Percentiles rank a stretch among this genome's conserved stretches.
Evolutionary conservation across 352 stramenopile species (phyloP).

Genomic region (Globisporangium abappressorium): DNA sequence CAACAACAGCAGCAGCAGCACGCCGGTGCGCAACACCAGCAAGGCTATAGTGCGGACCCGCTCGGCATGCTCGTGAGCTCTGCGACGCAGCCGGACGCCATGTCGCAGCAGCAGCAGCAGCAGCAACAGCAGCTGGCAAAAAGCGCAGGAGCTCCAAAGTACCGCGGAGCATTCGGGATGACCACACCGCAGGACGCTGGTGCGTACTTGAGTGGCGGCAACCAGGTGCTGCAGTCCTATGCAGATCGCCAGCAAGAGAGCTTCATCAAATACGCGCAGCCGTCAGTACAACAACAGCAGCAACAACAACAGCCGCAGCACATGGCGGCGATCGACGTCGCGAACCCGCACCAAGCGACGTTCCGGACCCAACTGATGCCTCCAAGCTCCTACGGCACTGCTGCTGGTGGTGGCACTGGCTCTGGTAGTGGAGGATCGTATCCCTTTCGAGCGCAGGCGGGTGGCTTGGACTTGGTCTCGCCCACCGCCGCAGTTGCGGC

Average conservation of each 20-base stretch:
- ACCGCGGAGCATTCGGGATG: slow-evolving; percentile 10
- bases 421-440: not conserved
- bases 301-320: slow-evolving; percentile 30
- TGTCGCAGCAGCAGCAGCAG: slow-evolving; percentile 19
- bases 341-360: slow-evolving; percentile 10
- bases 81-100: slow-evolving; percentile 36
- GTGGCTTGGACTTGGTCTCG: slow-evolving; percentile 16
- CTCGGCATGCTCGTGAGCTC: slow-evolving; percentile 59
- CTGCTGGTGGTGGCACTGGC: not conserved
- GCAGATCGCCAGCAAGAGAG: slow-evolving; percentile 14
- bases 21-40: slow-evolving; percentile 18
- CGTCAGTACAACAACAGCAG: slow-evolving; percentile 24
- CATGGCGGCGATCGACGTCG: slow-evolving; percentile 10
- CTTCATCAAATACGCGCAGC: slow-evolving; percentile 30
- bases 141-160: slow-evolving; percentile 10
- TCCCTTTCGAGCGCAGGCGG: slow-evolving; percentile 1
- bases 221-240: slow-evolving; percentile 11
- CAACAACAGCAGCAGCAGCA: slow-evolving; percentile 29
- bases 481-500: slow-evolving; percentile 2
- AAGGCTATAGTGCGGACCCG: slow-evolving; percentile 31
- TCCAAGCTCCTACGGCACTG: slow-evolving; percentile 1
- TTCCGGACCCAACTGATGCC: slow-evolving; percentile 11
- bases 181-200: slow-evolving; percentile 10
- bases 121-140: slow-evolving; percentile 22
- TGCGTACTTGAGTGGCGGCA: slow-evolving; percentile 2